Evolutionary conservation across 495 filamentous ascomycete genomes (phyloP), one percentile per base, ranked within the genome.

Genomic region (Penicillium robsamsonii): DNA sequence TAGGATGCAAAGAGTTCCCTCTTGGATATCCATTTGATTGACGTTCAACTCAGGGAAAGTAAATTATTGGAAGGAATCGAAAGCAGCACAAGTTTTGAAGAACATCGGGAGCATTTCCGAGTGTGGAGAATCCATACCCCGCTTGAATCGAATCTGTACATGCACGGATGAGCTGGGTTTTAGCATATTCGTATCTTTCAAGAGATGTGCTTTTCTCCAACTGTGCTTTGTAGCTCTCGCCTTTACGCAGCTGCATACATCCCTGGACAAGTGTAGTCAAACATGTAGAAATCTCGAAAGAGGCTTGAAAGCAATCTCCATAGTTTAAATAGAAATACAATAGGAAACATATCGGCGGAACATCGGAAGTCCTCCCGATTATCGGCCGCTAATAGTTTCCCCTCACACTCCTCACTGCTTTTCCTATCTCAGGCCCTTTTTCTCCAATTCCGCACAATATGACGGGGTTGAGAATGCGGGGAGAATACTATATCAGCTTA

Each of bases 1-100:
- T 9, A 75, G 54, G 15, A 75, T 67, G 50, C 69, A 71, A 17
- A 75, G 64, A 4, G 69, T 74, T 27, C 56, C 43, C 11, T 53
- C 53, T 17, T 67, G 51, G 30, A 31, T 20, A 24, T 64, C 29
- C 66, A 66, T 55, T 10, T 30, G 18, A 17, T 31, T 29, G 12
- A 15, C 13, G 6, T 22, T 2, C 2, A 6, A 25, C 1, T 4
- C 5, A 11, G 7, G 27, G 10, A 4, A 20, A 31, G 22, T 15
- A 27, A 43, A 12, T 20, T 17, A 41, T n/a, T 29, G 9, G 17
- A 15, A 37, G 25, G 42, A 10, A 41, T 13, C 18, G 1, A 27
- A 30, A 31, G 17, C 13, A 11, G 25, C 7, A 13, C 13, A 33
- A 27, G 6, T 8, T 35, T 25, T 29, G 46, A 9, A 29, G 27